A percentile compares a stretch with the other conserved stretches of the same genome.
phyloP scores from a whole-genome alignment of 139 green algal species.

The Choricystis sp. region DNA sequence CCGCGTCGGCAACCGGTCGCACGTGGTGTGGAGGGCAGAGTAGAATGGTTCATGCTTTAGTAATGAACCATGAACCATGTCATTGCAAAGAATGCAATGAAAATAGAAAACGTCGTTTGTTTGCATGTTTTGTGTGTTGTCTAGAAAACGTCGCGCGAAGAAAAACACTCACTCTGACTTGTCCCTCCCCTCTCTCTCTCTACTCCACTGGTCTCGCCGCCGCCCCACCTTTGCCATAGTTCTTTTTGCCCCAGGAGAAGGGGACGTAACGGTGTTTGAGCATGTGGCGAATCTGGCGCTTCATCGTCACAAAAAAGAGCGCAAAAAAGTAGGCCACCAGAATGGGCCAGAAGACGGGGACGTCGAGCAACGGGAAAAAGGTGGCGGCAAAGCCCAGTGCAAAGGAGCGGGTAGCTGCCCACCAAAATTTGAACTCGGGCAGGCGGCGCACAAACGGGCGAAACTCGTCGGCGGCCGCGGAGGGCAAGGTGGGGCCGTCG shows the following conservation, averaged over 20 bases:
- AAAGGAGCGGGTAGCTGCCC: slow-evolving; percentile 48
- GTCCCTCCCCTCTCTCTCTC: background rate
- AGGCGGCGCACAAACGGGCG: slow-evolving; percentile 88
- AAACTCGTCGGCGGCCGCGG: slow-evolving; percentile 84
- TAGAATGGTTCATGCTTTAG: too few species aligned
- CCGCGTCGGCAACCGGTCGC: background rate
- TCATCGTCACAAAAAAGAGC: slow-evolving; percentile 96
- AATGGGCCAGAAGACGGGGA: slow-evolving; percentile 99
- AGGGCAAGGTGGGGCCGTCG: slow-evolving; percentile 76
- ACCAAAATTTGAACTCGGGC: slow-evolving; percentile 99
- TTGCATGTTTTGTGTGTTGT: too few species aligned
- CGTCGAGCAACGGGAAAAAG: slow-evolving; percentile 86
- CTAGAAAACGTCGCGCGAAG: background rate
- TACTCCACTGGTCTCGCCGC: background rate
- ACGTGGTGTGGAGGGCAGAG: background rate
- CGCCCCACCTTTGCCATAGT: slow-evolving; percentile 1
- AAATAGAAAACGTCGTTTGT: too few species aligned
- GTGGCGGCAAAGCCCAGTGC: slow-evolving; percentile 73
- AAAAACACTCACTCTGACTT: background rate
- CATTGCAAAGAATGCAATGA: too few species aligned
- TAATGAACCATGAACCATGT: too few species aligned
- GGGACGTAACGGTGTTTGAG: slow-evolving; percentile 90
- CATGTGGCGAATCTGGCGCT: slow-evolving; percentile 96
- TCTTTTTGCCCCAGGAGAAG: slow-evolving; percentile 66
- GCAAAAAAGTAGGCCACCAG: slow-evolving; percentile 81